Evolutionary conservation across 2,329 filamentous ascomycete species (phyloP).

Genomic region (Ophiostoma angusticollis): DNA sequence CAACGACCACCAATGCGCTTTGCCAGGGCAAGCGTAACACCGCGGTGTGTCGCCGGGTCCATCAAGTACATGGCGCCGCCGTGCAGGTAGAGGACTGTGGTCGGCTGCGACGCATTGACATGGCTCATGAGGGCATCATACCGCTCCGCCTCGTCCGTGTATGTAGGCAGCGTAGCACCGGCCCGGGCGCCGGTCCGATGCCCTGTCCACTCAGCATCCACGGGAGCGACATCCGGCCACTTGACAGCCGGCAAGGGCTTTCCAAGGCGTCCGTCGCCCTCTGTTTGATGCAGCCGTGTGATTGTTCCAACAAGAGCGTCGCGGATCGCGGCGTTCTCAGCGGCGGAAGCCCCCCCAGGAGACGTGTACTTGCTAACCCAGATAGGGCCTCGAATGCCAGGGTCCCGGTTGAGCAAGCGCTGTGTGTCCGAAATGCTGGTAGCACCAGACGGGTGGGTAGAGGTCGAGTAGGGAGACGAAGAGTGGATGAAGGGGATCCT

Average conservation of each 20-base stretch:
- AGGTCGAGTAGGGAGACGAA: conserved; percentile 10
- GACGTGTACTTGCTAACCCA: conserved; percentile 67
- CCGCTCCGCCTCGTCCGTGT: conserved; percentile 48
- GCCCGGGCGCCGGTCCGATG: conserved; percentile 43
- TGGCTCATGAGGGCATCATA: conserved; percentile 57
- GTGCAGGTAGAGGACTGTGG: conserved; percentile 62
- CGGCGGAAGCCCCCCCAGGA: conserved; percentile 37
- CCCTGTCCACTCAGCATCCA: conserved; percentile 67
- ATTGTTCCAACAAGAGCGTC: conserved; percentile 46
- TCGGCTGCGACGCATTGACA: conserved; percentile 41
- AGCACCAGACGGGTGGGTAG: conserved; percentile 20
- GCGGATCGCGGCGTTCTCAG: conserved; percentile 35
- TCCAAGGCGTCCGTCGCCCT: conserved; percentile 5
- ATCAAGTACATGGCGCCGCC: conserved; percentile 63
- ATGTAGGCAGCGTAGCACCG: conserved; percentile 34
- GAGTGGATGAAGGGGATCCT: conserved; percentile 17
- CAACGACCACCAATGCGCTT: conserved; percentile 53
- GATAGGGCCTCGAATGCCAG: conserved; percentile 60
- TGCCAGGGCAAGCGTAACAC: conserved; percentile 45
- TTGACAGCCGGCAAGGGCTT: conserved; percentile 15
- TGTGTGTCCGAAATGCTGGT: conserved; percentile 50
- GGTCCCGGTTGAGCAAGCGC: conserved; percentile 45
- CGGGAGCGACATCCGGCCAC: conserved; percentile 39
- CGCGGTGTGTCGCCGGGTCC: conserved; percentile 56
- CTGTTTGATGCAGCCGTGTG: conserved; percentile 20